phyloP scores from a whole-genome alignment of 2,329 filamentous ascomycete genomes.

The Aureobasidium mangrovei region DNA sequence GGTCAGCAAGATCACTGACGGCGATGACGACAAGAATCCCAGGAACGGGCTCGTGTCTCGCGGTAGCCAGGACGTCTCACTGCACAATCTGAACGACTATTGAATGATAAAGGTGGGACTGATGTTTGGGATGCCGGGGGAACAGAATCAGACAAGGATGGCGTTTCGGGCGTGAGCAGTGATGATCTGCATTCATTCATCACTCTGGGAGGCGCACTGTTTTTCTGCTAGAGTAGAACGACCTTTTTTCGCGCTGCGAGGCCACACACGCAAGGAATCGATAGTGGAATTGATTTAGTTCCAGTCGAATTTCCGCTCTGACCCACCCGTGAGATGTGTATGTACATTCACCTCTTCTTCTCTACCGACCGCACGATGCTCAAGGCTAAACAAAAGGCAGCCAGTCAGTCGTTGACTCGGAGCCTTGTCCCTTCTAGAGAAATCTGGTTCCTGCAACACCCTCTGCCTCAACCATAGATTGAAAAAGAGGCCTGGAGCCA shows the following conservation, averaged over 20 bases:
- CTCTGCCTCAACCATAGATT: no score
- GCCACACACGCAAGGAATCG: slow-evolving; percentile 6
- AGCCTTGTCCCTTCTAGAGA: no score
- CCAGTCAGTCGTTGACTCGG: no score
- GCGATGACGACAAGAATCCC: slow-evolving; percentile 22
- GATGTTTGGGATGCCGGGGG: neutral
- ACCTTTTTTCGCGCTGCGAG: neutral
- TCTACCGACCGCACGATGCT: no score
- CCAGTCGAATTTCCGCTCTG: neutral
- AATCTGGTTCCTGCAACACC: no score
- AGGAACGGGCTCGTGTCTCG: slow-evolving; percentile 22
- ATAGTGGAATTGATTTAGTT: slow-evolving; percentile 1
- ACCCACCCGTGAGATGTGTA: neutral
- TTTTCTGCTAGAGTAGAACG: slow-evolving; percentile 2
- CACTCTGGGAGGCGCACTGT: neutral
- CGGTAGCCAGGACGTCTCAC: slow-evolving; percentile 48
- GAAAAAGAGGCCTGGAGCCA: no score
- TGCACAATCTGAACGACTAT: slow-evolving; percentile 46
- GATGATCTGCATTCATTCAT: neutral
- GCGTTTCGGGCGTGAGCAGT: slow-evolving; percentile 9
- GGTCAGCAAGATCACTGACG: slow-evolving; percentile 16
- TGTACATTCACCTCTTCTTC: no score
- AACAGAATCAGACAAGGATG: slow-evolving; percentile 7
- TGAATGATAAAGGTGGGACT: slow-evolving; percentile 7
- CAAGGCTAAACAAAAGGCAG: no score